Evolutionary conservation across 257 asterid species (phyloP).

Genomic region (Datura wrightii): DNA sequence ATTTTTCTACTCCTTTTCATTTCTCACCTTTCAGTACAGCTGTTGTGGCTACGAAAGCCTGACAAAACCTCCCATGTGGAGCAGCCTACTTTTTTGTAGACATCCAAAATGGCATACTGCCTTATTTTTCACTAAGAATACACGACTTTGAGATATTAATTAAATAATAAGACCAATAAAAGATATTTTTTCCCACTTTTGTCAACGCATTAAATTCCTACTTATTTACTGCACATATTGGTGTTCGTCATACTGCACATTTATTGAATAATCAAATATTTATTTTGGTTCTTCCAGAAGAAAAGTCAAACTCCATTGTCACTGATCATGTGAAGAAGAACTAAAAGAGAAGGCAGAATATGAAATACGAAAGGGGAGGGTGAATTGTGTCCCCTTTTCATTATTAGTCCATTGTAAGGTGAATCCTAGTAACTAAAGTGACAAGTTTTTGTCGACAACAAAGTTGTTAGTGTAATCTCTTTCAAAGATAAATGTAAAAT

Average conservation of each 20-base stretch:
- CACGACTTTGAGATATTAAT: neutral
- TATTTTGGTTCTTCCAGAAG: neutral
- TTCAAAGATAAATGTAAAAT: no score
- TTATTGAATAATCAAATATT: neutral
- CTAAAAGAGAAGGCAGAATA: no score
- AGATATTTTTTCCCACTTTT: neutral
- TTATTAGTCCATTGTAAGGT: no score
- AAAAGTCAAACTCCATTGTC: neutral
- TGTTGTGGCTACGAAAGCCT: neutral
- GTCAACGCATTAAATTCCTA: neutral
- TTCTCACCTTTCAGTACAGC: neutral
- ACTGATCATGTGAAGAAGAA: neutral
- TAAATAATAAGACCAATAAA: neutral
- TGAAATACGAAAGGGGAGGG: no score
- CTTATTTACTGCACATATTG: neutral
- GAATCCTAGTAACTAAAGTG: no score
- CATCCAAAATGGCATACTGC: neutral
- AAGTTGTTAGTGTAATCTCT: no score
- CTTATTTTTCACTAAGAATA: neutral
- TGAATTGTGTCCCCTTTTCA: no score
- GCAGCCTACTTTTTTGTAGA: neutral
- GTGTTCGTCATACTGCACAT: neutral
- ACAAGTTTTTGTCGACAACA: no score
- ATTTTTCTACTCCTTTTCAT: neutral
- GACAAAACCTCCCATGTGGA: slow-evolving; percentile 2